These are phyloP conservation scores for Xanthoconium separans DNA, from an alignment of 1,284 basidiomycete genomes.

Conservation along the genomic window DNA sequence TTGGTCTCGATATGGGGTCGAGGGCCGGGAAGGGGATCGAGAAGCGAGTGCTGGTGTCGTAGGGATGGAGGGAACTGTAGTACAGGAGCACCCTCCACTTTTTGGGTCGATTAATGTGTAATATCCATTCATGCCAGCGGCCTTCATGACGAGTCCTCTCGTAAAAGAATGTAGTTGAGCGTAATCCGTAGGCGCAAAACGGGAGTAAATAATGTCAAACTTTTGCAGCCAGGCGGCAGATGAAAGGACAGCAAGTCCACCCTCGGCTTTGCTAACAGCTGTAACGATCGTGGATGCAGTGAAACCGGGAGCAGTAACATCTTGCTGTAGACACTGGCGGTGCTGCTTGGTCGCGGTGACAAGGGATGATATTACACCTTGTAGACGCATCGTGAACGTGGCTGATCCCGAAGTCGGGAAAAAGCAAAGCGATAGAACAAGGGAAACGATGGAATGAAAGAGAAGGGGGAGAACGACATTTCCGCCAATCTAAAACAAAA, in stretches of 20 bases:
- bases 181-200: conserved; percentile 65
- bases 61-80: conserved; percentile 45
- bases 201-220: conserved; percentile 63
- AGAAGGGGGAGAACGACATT: conserved; percentile 58
- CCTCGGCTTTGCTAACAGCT: conserved; percentile 52
- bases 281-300: conserved; percentile 36
- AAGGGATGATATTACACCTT: conserved; percentile 54
- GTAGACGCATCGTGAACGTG: conserved; percentile 56
- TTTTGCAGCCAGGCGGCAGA: conserved; percentile 55
- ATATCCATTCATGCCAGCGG: conserved; percentile 66
- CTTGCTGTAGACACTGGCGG: conserved; percentile 43
- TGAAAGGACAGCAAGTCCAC: conserved; percentile 51
- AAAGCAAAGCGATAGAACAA: conserved; percentile 53
- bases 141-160: conserved; percentile 54
- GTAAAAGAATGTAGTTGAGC: conserved; percentile 49
- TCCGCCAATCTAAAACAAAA: conserved; percentile 41
- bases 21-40: conserved; percentile 15
- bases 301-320: conserved; percentile 49
- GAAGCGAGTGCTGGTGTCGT: conserved; percentile 33
- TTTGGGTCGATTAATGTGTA: conserved; percentile 62
- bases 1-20: conserved; percentile 23
- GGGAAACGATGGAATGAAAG: conserved; percentile 59
- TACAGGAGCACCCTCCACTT: conserved; percentile 55
- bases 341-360: conserved; percentile 49
- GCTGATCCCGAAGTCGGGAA: conserved; percentile 71